Percentiles rank a stretch among this genome's conserved stretches.
Evolutionary conservation across 352 stramenopile species (phyloP).

Genomic region (Phytophthora sp.): DNA sequence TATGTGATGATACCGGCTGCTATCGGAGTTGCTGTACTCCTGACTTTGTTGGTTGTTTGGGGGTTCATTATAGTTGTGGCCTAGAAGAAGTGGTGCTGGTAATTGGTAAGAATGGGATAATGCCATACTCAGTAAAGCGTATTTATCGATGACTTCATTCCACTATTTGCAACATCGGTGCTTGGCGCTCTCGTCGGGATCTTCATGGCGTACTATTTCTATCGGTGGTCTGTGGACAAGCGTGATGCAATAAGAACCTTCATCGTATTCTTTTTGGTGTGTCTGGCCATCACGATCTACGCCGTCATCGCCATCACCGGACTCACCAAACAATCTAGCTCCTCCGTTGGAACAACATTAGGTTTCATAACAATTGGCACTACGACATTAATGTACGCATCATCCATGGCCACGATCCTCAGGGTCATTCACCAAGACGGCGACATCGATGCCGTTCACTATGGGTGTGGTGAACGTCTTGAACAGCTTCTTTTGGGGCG

Average conservation of each 20-base stretch:
- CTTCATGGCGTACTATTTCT: slow-evolving; percentile 21
- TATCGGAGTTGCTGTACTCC: no score
- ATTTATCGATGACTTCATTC: slow-evolving; percentile 21
- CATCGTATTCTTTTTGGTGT: background rate
- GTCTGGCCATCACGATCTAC: slow-evolving; percentile 36
- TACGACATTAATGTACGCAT: slow-evolving; percentile 53
- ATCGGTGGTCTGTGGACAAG: slow-evolving; percentile 10
- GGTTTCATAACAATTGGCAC: slow-evolving; percentile 49
- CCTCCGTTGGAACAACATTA: slow-evolving; percentile 29
- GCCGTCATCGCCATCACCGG: slow-evolving; percentile 27
- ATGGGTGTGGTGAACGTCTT: slow-evolving; percentile 23
- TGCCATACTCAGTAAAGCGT: no score
- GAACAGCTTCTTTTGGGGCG: slow-evolving; percentile 24
- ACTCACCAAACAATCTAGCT: slow-evolving; percentile 18
- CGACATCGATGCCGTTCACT: slow-evolving; percentile 25
- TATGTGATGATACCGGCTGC: no score
- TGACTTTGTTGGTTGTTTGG: no score
- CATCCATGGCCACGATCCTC: slow-evolving; percentile 51
- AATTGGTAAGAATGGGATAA: no score
- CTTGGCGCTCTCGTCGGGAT: slow-evolving; percentile 22
- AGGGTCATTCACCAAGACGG: slow-evolving; percentile 26
- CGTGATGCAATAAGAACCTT: slow-evolving; percentile 12
- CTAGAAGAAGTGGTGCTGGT: no score
- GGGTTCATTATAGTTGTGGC: no score
- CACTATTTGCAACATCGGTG: slow-evolving; percentile 23